Percentiles rank a stretch among this genome's conserved stretches.
phyloP scores from a whole-genome alignment of 257 asterid genomes.

The Craterostigma plantagineum region DNA sequence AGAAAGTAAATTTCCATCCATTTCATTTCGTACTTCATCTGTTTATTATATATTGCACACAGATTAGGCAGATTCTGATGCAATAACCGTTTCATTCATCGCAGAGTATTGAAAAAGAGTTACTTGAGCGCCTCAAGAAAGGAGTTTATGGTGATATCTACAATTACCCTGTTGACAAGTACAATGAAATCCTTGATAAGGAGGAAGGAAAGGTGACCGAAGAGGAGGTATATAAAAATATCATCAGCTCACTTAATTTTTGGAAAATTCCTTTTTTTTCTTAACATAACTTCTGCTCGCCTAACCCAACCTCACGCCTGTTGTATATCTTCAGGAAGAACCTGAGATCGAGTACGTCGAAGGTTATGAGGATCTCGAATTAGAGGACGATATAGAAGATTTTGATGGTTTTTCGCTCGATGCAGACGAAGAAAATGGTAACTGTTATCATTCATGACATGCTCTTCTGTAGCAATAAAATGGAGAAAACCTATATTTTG shows the following conservation, averaged over 20 bases:
- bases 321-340: constrained; percentile 25
- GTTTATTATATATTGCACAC: neutral
- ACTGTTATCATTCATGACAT: neutral
- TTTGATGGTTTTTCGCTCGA: constrained; percentile 24
- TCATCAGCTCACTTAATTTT: neutral
- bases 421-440: constrained; percentile 32
- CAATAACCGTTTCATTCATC: constrained; percentile 9
- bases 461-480: neutral
- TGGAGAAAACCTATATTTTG: neutral
- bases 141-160: constrained; percentile 59
- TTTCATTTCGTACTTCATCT: neutral
- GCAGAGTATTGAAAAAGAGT: constrained; percentile 79
- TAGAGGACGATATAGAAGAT: constrained; percentile 87
- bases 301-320: constrained; percentile 5
- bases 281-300: neutral
- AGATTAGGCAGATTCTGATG: too few species aligned
- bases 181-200: constrained; percentile 38
- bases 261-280: constrained; percentile 2
- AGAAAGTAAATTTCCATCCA: constrained; percentile 24
- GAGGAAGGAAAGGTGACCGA: constrained; percentile 28
- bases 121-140: constrained; percentile 59
- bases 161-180: constrained; percentile 42
- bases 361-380: constrained; percentile 85
- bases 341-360: constrained; percentile 60
- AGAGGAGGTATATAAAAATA: constrained; percentile 46